Evolutionary conservation across 2,329 filamentous ascomycete species (phyloP), one percentile per base, ranked within the genome.

Genomic region (Fusarium napiforme): DNA sequence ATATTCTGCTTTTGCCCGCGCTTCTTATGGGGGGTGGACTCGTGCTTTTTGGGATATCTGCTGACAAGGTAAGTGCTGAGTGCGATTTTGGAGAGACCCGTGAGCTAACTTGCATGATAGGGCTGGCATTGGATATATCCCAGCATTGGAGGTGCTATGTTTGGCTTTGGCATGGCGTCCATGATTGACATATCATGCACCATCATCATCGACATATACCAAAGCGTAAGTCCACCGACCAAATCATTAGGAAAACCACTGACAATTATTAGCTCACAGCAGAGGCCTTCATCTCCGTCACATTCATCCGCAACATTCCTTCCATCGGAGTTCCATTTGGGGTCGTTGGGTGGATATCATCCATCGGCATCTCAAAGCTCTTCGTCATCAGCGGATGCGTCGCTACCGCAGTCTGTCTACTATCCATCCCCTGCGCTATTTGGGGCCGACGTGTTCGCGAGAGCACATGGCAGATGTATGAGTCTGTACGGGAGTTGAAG

Each of bases 121-220:
- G 82, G 83, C 2, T 82, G 83, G 82, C 83, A 84, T 46, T 84
- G 82, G 82, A 81, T 84, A 7, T 81, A 78, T 30, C 82, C 83
- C 0, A 82, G 78, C 8, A 70, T 84, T 7, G 83, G 79, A 0
- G 79, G 81, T 6, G 80, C 76, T 0, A 56, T 84, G 2, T 84
- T 82, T 45, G 80, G 79, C 0, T 82, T 83, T 52, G 83, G 82
- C 0, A 72, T 84, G 2, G 82, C 83, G 1, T 78, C 81, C 47
- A 81, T 81, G n/a, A 77, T 79, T 9, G 82, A 84, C 15, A 80
- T 80, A 0, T 71, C 73, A 3, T 79, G 82, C 36, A 83, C 80
- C 2, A 49, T 82, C 15, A 55, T 83, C 19, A 80, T 83, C 12
- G 82, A 83, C 42, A 77, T 80, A 3, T 84, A 83, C 40, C 71